Percentiles rank a stretch among this genome's conserved stretches.
These are phyloP conservation scores for Daedaleopsis sinensis DNA, from an alignment of 768 basidiomycete genomes.

Conservation along the genomic window DNA sequence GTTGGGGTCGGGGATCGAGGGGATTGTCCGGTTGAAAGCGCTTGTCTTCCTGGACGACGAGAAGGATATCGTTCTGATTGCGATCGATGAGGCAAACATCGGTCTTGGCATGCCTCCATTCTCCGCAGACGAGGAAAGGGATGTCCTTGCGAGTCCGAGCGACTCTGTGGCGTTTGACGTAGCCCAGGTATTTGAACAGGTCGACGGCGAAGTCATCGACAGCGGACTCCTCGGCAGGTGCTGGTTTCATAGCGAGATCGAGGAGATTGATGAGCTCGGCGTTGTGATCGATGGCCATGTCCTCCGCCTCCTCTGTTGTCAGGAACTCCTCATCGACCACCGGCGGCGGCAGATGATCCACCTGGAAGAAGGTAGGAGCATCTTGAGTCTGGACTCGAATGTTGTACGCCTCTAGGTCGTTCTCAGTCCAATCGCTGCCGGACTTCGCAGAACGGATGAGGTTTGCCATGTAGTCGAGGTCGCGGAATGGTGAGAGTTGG, in stretches of 20 bases:
- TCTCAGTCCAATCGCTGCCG: neutral
- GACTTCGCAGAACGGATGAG: neutral
- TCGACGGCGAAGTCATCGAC: slow-evolving; percentile 19
- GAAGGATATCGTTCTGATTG: neutral
- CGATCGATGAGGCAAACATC: slow-evolving; percentile 16
- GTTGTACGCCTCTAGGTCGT: neutral
- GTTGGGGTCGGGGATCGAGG: neutral
- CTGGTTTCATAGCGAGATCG: slow-evolving; percentile 16
- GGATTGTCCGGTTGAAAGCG: neutral
- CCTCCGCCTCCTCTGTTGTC: slow-evolving; percentile 3
- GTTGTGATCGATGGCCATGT: slow-evolving; percentile 4
- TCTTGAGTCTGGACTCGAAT: slow-evolving; percentile 8
- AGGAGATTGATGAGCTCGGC: slow-evolving; percentile 13
- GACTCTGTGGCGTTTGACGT: slow-evolving; percentile 5
- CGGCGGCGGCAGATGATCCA: slow-evolving; percentile 1
- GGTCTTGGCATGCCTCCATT: slow-evolving; percentile 11
- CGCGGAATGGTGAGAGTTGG: too few species aligned
- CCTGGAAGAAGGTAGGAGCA: slow-evolving; percentile 15
- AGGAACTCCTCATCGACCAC: slow-evolving; percentile 11
- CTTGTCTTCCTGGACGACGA: slow-evolving; percentile 28
- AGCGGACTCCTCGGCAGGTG: slow-evolving; percentile 15
- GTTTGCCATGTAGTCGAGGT: neutral
- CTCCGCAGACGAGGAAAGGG: slow-evolving; percentile 12
- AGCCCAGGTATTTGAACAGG: slow-evolving; percentile 18
- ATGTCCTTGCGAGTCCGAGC: slow-evolving; percentile 15